phyloP scores from a whole-genome alignment of 306 rosid genomes.

The Cicer chorassanicum region DNA sequence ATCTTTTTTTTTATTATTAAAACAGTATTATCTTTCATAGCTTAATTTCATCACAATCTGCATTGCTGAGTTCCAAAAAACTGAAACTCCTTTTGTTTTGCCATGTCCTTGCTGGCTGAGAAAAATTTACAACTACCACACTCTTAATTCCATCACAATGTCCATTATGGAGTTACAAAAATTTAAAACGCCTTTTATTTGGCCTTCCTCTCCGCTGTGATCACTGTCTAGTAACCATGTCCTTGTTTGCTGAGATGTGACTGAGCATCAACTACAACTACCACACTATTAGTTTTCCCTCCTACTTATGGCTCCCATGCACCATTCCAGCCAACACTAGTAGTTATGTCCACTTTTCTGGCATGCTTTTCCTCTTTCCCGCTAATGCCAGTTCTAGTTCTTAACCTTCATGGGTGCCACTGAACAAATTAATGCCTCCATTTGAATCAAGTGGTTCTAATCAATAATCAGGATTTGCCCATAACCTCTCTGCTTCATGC shows the following conservation, averaged over 20 bases:
- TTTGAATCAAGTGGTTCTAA: not conserved
- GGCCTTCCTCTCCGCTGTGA: constrained; percentile 1
- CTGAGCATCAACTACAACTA: constrained; percentile 23
- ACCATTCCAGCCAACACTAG: constrained; percentile 32
- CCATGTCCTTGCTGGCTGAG: no score
- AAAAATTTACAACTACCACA: no score
- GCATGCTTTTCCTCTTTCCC: constrained; percentile 14
- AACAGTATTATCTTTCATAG: not conserved
- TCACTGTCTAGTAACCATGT: not conserved
- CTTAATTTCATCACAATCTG: constrained; percentile 1
- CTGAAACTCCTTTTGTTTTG: no score
- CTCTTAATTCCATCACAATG: not conserved
- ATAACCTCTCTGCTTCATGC: constrained; percentile 5
- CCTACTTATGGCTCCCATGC: not conserved
- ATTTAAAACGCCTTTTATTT: constrained; percentile 4
- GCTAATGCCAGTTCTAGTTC: constrained; percentile 1
- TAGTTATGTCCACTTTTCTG: constrained; percentile 3
- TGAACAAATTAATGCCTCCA: constrained; percentile 7
- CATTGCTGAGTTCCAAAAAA: not conserved
- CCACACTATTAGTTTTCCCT: constrained; percentile 26
- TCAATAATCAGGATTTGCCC: not conserved
- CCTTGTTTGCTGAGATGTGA: not conserved
- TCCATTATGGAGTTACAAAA: constrained; percentile 5
- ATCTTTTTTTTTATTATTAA: not conserved
- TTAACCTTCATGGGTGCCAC: constrained; percentile 20